These are phyloP conservation scores for Sclerotinia subarctica DNA, from an alignment of 2,329 filamentous ascomycete genomes.

Conservation along the genomic window DNA sequence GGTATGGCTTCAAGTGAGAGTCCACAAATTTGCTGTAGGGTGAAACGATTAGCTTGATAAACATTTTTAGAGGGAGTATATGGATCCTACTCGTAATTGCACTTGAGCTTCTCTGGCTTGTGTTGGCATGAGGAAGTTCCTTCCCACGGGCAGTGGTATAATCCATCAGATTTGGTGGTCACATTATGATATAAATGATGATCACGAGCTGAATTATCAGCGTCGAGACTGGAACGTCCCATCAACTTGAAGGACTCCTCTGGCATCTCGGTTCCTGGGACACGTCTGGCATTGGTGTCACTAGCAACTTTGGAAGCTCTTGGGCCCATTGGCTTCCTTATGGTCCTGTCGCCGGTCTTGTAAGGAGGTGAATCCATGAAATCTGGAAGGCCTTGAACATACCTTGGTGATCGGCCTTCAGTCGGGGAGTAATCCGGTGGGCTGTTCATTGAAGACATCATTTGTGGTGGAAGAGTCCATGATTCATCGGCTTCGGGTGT, in stretches of 20 bases:
- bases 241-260: slow-evolving; percentile 36
- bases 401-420: slow-evolving; percentile 37
- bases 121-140: slow-evolving; percentile 72
- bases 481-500: slow-evolving; percentile 27
- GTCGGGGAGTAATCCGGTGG: slow-evolving; percentile 36
- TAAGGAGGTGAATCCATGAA: slow-evolving; percentile 35
- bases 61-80: background rate
- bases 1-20: slow-evolving; percentile 93
- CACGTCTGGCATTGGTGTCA: slow-evolving; percentile 29
- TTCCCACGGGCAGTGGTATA: slow-evolving; percentile 93
- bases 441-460: slow-evolving; percentile 32
- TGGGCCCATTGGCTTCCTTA: slow-evolving; percentile 35
- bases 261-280: slow-evolving; percentile 30
- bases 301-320: slow-evolving; percentile 36
- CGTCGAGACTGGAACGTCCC: slow-evolving; percentile 35
- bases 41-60: slow-evolving; percentile 31
- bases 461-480: slow-evolving; percentile 30
- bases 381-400: slow-evolving; percentile 33
- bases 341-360: slow-evolving; percentile 32
- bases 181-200: slow-evolving; percentile 70
- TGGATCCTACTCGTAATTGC: slow-evolving; percentile 90
- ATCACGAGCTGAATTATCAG: slow-evolving; percentile 50
- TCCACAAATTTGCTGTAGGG: slow-evolving; percentile 84
- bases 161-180: slow-evolving; percentile 62
- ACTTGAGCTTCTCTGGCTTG: slow-evolving; percentile 94